Conservation (phyloP, 2,329 filamentous ascomycete genomes). For the Aspergillus fijiensis region DNA sequence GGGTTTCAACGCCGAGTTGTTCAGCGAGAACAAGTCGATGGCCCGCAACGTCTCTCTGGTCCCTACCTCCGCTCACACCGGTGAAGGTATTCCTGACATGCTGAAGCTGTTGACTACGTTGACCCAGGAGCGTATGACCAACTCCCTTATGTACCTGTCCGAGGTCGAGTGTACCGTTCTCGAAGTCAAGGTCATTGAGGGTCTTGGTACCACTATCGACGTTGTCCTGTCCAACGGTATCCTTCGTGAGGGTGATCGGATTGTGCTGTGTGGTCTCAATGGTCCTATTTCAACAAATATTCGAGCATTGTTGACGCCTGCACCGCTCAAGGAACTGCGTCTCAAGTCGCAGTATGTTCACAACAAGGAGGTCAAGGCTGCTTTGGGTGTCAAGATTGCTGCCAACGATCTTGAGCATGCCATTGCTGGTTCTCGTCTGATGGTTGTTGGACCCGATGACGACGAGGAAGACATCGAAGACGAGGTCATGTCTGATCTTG, state of each 20-base stretch:
- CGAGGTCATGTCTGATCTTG: conserved; percentile 93
- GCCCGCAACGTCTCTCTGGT: conserved; percentile 91
- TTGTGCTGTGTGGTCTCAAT: conserved; percentile 95
- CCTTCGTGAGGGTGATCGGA: conserved; percentile 86
- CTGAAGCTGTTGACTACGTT: conserved; percentile 89
- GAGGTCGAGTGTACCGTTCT: conserved; percentile 97
- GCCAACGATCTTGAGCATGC: conserved; percentile 93
- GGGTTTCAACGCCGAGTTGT: conserved; percentile 96
- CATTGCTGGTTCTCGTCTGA: conserved; percentile 90
- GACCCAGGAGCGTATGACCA: conserved; percentile 96
- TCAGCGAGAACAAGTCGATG: conserved; percentile 98
- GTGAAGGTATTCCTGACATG: conserved; percentile 98
- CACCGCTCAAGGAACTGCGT: conserved; percentile 87
- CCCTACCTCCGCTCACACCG: conserved; percentile 96
- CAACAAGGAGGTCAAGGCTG: conserved; percentile 98
- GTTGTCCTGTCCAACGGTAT: conserved; percentile 96
- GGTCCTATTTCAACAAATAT: conserved; percentile 95
- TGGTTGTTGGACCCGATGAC: conserved; percentile 91
- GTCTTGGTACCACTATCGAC: conserved; percentile 97
- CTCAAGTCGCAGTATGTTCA: conserved; percentile 96
- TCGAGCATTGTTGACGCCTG: conserved; percentile 87
- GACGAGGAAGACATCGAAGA: conserved; percentile 96
- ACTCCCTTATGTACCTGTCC: conserved; percentile 94
- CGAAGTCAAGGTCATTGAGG: conserved; percentile 98
- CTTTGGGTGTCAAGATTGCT: conserved; percentile 97